Base-by-base conservation (phyloP, 345 rosid species). In the Pistacia vera region DNA sequence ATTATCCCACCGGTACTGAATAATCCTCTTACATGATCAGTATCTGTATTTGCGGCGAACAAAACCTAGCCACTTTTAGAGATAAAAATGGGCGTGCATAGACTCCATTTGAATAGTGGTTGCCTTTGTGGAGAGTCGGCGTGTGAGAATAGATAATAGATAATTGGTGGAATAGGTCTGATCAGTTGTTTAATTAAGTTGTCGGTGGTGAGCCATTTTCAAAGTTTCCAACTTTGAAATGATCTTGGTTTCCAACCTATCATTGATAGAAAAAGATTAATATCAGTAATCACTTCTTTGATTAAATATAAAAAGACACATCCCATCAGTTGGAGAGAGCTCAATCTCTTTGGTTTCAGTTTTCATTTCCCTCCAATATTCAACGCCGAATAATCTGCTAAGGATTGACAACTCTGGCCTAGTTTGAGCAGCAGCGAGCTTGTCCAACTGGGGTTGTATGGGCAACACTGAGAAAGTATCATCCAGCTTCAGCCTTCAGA, bases 131-230 rank as follows among this genome's bases (percentile, higher is more conserved):
- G 17, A 48, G 3, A 8, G 10, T 11, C 63, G 14, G 73, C 16
- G 35, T 71, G 35, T 13, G 65, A 30, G 25, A 22, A 41, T 71
- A 4, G 22, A 59, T 33, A 54, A 33, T 30, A 33, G 11, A 8
- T 70, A 30, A 33, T 57, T 69, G 25, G 46, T 8, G 46, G 46
- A 10, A 30, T 17, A 18, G 25, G 49, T 20, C 9, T 25, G 16
- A 55, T 33, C 5, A 58, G 46, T 2, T 85, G 85, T 25, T 38
- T 74, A 74, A 84, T 60, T 3, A 68, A 25, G 52, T 17, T 38
- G 36, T 56, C 38, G 56, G 64, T 54, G 56, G 64, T 75, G 65
- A 44, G 55, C 38, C 9, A 9, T n/a, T 56, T 65, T 66, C 25
- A 66, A 55, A 30, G 67, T 64, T 59, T 68, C 41, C 1, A 11